Evolutionary conservation across 2,329 filamentous ascomycete genomes (phyloP).

Genomic region (Hysterium pulicare): DNA sequence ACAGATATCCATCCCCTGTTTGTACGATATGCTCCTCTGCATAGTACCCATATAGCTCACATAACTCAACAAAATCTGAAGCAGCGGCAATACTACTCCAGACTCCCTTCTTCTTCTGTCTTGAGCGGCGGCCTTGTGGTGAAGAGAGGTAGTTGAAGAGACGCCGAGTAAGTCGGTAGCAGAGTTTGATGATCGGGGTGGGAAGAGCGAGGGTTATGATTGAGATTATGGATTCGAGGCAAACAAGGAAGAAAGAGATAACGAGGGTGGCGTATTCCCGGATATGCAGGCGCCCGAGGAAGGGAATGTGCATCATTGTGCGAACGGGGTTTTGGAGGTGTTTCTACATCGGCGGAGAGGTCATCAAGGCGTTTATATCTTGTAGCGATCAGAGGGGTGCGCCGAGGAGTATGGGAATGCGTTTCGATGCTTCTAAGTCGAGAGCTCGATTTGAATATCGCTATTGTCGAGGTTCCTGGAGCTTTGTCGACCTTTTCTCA

Average conservation of each 20-base stretch:
- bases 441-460: neutral
- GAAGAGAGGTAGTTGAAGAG: constrained; percentile 78
- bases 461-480: neutral
- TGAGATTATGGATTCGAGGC: constrained; percentile 77
- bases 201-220: constrained; percentile 85
- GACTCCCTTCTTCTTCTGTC: constrained; percentile 67
- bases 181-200: constrained; percentile 73
- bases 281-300: constrained; percentile 58
- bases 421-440: neutral
- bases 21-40: constrained; percentile 96
- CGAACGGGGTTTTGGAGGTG: neutral
- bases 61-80: constrained; percentile 91
- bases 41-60: constrained; percentile 83
- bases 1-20: constrained; percentile 87
- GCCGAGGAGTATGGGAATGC: neutral
- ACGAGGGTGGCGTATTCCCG: constrained; percentile 85
- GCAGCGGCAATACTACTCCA: constrained; percentile 79
- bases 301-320: constrained; percentile 57
- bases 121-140: constrained; percentile 64
- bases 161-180: constrained; percentile 75
- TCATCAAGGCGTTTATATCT: neutral
- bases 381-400: neutral
- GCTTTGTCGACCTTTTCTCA: neutral
- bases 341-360: neutral
- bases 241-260: constrained; percentile 77